Evolutionary conservation across 1,284 basidiomycete genomes (phyloP), one percentile per base, ranked within the genome.

Genomic region (Irpex sp.): DNA sequence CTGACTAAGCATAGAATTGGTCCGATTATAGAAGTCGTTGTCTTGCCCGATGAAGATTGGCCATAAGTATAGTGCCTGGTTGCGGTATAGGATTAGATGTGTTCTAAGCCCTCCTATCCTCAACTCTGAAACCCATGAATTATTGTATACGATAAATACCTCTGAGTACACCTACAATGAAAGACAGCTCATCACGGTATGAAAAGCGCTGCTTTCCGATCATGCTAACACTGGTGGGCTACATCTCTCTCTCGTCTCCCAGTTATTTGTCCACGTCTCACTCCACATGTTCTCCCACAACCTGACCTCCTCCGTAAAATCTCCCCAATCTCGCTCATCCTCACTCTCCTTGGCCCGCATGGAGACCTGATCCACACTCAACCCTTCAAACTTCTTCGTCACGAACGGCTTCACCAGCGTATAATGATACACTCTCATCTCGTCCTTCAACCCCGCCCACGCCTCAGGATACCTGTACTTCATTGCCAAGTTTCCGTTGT

Each of bases 401-500:
- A 56, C 11, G 34, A 56, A 56, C 19, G 54, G 54, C 34, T 56
- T 56, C 34, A 69, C 69, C 44, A 76, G 61, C 48, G 81, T 80
- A 67, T 78, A 81, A 67, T 81, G 80, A 59, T 81, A 72, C 57
- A 82, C 69, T 37, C 76, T 71, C 62, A 77, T 71, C 65, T 78
- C 74, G 7, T 69, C 67, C 47, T 72, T 65, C 11, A 76, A 65
- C 3, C 71, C 73, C 52, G 68, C 64, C 81, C 81, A 82, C 26
- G 81, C 62, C 57, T 36, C 59, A 34, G 73, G 58, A 5, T 61
- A 44, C 47, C 74, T 68, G 59, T 64, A 65, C 70, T 79, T 82
- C 65, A 82, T 78, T 4, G 76, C 80, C 3, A 82, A 71, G 69
- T 82, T 81, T 59, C 75, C 79, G 66, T 81, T 82, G 70, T 82